phyloP scores from a whole-genome alignment of 2,329 filamentous ascomycete genomes.

The Talaromyces funiculosus region DNA sequence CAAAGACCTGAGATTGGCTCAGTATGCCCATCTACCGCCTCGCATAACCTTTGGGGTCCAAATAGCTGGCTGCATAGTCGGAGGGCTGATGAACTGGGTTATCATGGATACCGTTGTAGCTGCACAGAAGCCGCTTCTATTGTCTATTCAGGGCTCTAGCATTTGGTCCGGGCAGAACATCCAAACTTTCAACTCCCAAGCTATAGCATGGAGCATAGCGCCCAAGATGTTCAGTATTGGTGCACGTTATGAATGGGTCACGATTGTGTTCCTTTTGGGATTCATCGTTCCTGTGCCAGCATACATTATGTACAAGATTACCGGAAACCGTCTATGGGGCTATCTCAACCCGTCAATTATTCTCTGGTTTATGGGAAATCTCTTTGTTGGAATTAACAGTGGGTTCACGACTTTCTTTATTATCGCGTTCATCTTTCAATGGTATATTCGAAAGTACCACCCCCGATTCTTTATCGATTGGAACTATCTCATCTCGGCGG shows the following conservation, averaged over 20 bases:
- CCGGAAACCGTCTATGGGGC: conserved; percentile 23
- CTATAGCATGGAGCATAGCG: conserved; percentile 38
- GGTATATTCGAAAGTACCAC: conserved; percentile 17
- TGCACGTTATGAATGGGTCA: conserved; percentile 35
- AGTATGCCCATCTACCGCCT: conserved; percentile 35
- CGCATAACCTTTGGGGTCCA: conserved; percentile 42
- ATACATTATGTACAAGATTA: conserved; percentile 30
- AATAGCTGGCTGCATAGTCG: conserved; percentile 18
- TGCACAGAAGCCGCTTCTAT: conserved; percentile 39
- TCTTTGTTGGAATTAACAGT: conserved; percentile 41
- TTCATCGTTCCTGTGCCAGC: conserved; percentile 41
- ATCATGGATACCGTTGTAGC: conserved; percentile 43
- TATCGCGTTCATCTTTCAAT: conserved; percentile 20
- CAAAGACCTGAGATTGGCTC: conserved; percentile 32
- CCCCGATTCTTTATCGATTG: conserved; percentile 29
- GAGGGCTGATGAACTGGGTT: conserved; percentile 41
- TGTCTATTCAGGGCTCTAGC: conserved; percentile 39
- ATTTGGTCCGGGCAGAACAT: conserved; percentile 48
- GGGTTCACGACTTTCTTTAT: conserved; percentile 25
- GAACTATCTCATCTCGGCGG: conserved; percentile 33
- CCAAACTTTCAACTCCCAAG: conserved; percentile 43
- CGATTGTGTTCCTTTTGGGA: conserved; percentile 40
- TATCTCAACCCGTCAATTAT: conserved; percentile 42
- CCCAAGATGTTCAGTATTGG: conserved; percentile 40
- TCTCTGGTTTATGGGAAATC: conserved; percentile 38